phyloP scores from a whole-genome alignment of 2,329 filamentous ascomycete species.

The Alternaria angustiovoidea region DNA sequence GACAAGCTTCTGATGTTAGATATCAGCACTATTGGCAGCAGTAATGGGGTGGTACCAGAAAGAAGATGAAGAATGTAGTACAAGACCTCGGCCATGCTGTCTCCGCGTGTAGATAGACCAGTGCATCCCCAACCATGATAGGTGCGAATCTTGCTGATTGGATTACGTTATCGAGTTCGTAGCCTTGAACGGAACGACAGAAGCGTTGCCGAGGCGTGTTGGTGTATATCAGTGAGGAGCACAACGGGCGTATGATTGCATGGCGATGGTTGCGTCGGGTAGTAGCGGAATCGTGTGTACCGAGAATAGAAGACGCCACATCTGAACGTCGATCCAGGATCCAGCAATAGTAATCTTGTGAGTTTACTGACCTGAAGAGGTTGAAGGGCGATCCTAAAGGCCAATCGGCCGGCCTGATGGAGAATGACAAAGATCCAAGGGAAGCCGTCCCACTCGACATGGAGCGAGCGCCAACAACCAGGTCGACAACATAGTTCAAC shows the following conservation, averaged over 20 bases:
- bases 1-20: conserved; percentile 35
- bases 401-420: conserved; percentile 4
- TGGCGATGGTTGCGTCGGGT: conserved; percentile 22
- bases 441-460: conserved; percentile 26
- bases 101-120: conserved; percentile 34
- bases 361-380: conserved; percentile 13
- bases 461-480: conserved; percentile 37
- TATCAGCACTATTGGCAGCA: conserved; percentile 41
- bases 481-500: conserved; percentile 31
- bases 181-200: conserved; percentile 35
- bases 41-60: conserved; percentile 44
- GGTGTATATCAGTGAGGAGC: conserved; percentile 35
- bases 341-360: conserved; percentile 10
- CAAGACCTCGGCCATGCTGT: conserved; percentile 38
- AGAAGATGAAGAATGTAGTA: conserved; percentile 38
- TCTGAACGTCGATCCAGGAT: neutral
- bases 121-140: conserved; percentile 13
- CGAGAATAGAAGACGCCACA: conserved; percentile 5
- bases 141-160: conserved; percentile 30
- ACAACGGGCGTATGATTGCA: conserved; percentile 29
- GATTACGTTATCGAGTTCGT: conserved; percentile 25
- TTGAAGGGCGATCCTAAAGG: too few species aligned
- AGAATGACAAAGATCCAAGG: neutral
- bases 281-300: conserved; percentile 21
- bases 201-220: conserved; percentile 38